These are phyloP conservation scores for Saccharomyces hybrid DNA, from an alignment of 1,139 yeast species.

Conservation along the genomic window DNA sequence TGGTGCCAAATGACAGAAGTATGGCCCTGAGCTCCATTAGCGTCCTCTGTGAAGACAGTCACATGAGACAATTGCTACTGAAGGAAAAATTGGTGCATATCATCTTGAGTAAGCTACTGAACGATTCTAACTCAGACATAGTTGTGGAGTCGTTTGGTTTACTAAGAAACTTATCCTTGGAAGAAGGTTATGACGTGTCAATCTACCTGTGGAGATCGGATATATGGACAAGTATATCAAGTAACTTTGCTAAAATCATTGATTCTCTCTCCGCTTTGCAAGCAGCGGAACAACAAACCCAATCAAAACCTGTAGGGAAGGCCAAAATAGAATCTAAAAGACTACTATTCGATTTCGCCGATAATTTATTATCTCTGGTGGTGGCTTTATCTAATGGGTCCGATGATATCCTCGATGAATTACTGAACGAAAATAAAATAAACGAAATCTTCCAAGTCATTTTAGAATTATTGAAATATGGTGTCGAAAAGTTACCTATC, in stretches of 20 bases:
- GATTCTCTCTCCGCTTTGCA: conserved; percentile 41
- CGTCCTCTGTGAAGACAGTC: conserved; percentile 60
- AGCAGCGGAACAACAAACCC: conserved; percentile 22
- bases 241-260: conserved; percentile 44
- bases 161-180: conserved; percentile 68
- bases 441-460: conserved; percentile 38
- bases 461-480: conserved; percentile 35
- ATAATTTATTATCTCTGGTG: conserved; percentile 62
- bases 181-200: conserved; percentile 84
- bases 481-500: conserved; percentile 32
- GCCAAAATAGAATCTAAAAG: conserved; percentile 28
- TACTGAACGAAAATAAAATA: conserved; percentile 38
- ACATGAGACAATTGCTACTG: conserved; percentile 53
- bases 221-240: conserved; percentile 55
- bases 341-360: conserved; percentile 57
- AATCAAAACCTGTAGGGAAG: conserved; percentile 38
- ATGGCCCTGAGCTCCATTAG: conserved; percentile 73
- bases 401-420: conserved; percentile 48
- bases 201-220: conserved; percentile 70
- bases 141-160: conserved; percentile 76
- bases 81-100: conserved; percentile 63
- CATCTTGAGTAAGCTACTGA: conserved; percentile 55
- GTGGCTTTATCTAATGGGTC: conserved; percentile 62
- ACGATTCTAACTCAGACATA: conserved; percentile 64
- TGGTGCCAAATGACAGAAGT: conserved; percentile 63